Base-by-base conservation (phyloP, 768 basidiomycete genomes). In the Dioszegia hungarica region DNA sequence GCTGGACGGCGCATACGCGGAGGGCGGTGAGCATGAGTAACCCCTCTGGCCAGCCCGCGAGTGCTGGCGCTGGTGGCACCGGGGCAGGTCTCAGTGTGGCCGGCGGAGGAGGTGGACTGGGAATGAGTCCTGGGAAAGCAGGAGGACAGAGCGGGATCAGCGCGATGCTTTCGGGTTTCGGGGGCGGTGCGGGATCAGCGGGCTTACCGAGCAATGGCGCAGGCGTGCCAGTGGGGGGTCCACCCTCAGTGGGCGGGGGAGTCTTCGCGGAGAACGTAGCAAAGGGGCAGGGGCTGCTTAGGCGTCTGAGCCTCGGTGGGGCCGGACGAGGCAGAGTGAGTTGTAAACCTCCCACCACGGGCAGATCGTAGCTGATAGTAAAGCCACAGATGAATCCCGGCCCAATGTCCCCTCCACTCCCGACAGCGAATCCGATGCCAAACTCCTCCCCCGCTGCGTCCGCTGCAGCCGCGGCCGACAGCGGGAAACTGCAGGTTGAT, bases 211-310 rank as follows among this genome's bases (percentile, higher is more conserved):
- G 28, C 15, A 19, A 34, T 1, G 59, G 43, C 12, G 14, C 17
- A 2, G 47, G 24, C 27, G 22, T 37, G 33, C 48, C 37, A 27
- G 25, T 47, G 33, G 40, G 51, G 17, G 41, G 47, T 39, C 46
- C 45, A 29, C 34, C 51, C 36, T 36, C 19, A 12, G 41, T 33
- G 19, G 44, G 12, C 37, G 56, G 57, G 20, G 65, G 67, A 4
- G 68, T 72, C 10, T 24, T 72, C 36, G 70, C 67, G 22, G 70
- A 69, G 45, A 69, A 72, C 29, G 63, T 53, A 24, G 70, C 70
- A 14, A 67, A 63, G 38, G 70, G 65, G 24, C 70, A 72, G 51
- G 70, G 70, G 17, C 57, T 69, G 6, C 41, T 72, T n/a, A 39
- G 68, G 38, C 61, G 70, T 17, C 45, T 72, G 46, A 68, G 67